A percentile compares a stretch with the other conserved stretches of the same genome.
Evolutionary conservation across 1,139 yeast genomes (phyloP).

Genomic region (Magnusiomyces magnusii): DNA sequence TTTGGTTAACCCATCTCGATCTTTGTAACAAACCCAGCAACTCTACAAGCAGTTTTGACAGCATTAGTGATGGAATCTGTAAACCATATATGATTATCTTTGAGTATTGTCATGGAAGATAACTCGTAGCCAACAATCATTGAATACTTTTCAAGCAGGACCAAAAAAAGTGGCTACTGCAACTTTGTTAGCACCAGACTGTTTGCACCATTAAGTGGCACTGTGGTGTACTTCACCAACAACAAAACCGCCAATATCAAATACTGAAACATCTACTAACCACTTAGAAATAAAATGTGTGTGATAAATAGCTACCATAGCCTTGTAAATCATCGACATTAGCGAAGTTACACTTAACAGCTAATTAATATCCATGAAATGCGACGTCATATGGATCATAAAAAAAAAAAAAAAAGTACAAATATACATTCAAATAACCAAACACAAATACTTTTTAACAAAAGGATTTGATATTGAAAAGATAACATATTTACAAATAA

Average conservation of each 20-base stretch:
- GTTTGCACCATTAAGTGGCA: constrained; percentile 77
- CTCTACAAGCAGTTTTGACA: constrained; percentile 63
- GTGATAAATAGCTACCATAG: too few species aligned
- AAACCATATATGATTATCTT: constrained; percentile 89
- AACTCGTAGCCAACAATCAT: constrained; percentile 94
- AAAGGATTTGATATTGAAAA: too few species aligned
- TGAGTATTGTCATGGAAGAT: constrained; percentile 92
- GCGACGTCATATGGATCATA: too few species aligned
- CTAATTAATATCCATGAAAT: too few species aligned
- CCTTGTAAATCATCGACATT: too few species aligned
- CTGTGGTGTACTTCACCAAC: constrained; percentile 71
- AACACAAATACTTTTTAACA: too few species aligned
- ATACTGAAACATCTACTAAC: constrained; percentile 82
- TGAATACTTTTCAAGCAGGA: constrained; percentile 81
- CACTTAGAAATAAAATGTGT: constrained; percentile 68
- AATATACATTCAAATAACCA: too few species aligned
- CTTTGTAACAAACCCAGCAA: constrained; percentile 83
- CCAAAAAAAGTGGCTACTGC: constrained; percentile 75
- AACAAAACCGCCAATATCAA: constrained; percentile 90
- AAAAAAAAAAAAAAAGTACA: too few species aligned
- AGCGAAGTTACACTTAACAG: too few species aligned
- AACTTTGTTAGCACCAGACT: constrained; percentile 61
- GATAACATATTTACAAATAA: background rate
- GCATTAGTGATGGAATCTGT: constrained; percentile 89
- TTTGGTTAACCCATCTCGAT: constrained; percentile 87